phyloP scores from a whole-genome alignment of 2,329 filamentous ascomycete genomes.

The Aspergillus melleus region DNA sequence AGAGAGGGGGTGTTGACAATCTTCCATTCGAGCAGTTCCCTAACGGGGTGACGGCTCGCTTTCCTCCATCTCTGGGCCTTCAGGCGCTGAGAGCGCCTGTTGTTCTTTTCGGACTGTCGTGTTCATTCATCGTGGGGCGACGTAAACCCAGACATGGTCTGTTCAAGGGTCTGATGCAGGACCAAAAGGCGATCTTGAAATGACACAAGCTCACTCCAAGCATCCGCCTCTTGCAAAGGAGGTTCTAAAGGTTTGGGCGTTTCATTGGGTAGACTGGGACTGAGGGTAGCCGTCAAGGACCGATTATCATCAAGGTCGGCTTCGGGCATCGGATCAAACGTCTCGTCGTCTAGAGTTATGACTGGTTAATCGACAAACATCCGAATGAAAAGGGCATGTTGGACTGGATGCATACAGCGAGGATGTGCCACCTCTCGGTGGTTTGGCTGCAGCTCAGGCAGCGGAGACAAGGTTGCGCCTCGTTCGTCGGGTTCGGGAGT shows the following conservation, averaged over 20 bases:
- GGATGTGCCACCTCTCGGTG: conserved; percentile 21
- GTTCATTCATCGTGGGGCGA: conserved; percentile 15
- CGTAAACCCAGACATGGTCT: conserved; percentile 15
- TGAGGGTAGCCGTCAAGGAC: conserved; percentile 20
- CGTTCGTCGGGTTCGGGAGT: conserved; percentile 36
- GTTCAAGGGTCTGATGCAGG: conserved; percentile 20
- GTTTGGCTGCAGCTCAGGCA: conserved; percentile 28
- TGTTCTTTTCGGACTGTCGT: conserved; percentile 1
- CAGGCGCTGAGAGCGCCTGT: neutral
- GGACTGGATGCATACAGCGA: neutral
- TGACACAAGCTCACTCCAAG: conserved; percentile 17
- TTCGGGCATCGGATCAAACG: conserved; percentile 26
- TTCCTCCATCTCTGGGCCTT: neutral
- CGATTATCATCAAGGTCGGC: conserved; percentile 28
- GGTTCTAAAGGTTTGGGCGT: conserved; percentile 12
- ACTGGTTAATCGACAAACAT: neutral
- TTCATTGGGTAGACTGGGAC: conserved; percentile 13
- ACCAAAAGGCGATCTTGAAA: conserved; percentile 19
- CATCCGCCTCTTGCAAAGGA: conserved; percentile 4
- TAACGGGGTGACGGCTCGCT: neutral
- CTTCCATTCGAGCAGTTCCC: neutral
- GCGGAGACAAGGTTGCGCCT: conserved; percentile 28
- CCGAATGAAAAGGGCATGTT: neutral
- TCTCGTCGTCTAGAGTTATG: conserved; percentile 20
- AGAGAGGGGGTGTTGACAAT: neutral